A percentile compares a stretch with the other conserved stretches of the same genome.
Evolutionary conservation across 2,329 filamentous ascomycete species (phyloP).

Genomic region (Pseudogymnoascus sp.): DNA sequence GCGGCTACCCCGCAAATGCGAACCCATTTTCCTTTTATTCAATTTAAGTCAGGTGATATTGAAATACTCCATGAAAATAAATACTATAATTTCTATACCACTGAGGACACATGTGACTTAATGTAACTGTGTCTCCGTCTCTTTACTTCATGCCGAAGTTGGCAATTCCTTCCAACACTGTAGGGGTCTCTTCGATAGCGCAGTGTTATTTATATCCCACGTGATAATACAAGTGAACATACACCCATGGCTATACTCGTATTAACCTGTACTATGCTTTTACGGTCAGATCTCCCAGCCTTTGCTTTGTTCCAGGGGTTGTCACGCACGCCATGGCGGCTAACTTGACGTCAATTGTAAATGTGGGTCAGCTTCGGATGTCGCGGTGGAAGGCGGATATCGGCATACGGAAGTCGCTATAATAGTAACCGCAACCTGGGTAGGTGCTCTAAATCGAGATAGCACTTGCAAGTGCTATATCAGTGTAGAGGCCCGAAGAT

Average conservation of each 20-base stretch:
- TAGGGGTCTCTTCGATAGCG: background rate
- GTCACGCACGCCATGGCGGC: background rate
- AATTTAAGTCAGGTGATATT: background rate
- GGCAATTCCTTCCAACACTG: background rate
- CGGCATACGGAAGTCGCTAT: background rate
- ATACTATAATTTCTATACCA: background rate
- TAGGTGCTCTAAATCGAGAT: background rate
- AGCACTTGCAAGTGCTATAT: background rate
- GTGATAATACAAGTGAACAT: background rate
- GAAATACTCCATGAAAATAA: background rate
- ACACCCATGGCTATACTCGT: background rate
- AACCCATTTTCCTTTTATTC: background rate
- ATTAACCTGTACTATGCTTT: background rate
- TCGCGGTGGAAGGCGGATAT: background rate
- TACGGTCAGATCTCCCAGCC: background rate
- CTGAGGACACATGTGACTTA: background rate
- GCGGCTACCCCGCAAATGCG: background rate
- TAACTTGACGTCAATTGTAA: constrained; percentile 2
- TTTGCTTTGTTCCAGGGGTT: background rate
- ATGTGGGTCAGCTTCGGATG: constrained; percentile 1
- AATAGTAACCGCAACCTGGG: background rate
- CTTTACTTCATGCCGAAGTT: background rate
- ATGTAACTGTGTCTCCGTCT: background rate
- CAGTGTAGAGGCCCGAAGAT: background rate
- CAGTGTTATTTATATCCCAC: background rate